Conservation (phyloP, 768 basidiomycete genomes). For the Wakefieldia striispora region DNA sequence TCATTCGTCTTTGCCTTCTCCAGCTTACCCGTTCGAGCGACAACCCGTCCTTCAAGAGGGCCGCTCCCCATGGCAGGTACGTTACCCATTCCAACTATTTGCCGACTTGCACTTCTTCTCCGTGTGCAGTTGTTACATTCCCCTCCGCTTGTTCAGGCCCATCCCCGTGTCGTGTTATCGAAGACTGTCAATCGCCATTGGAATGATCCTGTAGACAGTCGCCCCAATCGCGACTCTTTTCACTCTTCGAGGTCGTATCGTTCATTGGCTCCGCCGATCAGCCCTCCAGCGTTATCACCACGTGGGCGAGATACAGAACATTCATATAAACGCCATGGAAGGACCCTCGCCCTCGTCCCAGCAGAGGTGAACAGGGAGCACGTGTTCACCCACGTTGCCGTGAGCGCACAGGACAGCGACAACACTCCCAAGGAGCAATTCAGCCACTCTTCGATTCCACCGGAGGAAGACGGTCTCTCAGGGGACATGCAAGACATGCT, state of each 20-base stretch:
- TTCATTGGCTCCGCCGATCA: constrained; percentile 17
- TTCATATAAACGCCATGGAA: constrained; percentile 19
- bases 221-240: not conserved
- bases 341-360: constrained; percentile 16
- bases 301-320: not conserved
- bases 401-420: not conserved
- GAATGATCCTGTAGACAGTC: not conserved
- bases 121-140: constrained; percentile 3
- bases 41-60: not conserved
- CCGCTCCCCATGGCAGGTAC: not conserved
- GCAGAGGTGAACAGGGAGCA: constrained; percentile 10
- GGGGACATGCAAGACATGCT: constrained; percentile 28
- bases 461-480: constrained; percentile 18
- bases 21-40: constrained; percentile 4
- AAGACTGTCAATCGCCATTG: not conserved
- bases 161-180: not conserved
- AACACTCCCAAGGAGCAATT: not conserved
- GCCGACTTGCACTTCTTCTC: constrained; percentile 3
- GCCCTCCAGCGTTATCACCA: constrained; percentile 9
- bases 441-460: not conserved
- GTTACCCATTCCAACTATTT: not conserved
- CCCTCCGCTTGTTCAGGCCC: not conserved
- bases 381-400: constrained; percentile 17
- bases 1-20: not conserved
- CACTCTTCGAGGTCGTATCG: not conserved